Base-by-base conservation (phyloP, 2,329 filamentous ascomycete genomes). In the Hansfordia pulvinata region DNA sequence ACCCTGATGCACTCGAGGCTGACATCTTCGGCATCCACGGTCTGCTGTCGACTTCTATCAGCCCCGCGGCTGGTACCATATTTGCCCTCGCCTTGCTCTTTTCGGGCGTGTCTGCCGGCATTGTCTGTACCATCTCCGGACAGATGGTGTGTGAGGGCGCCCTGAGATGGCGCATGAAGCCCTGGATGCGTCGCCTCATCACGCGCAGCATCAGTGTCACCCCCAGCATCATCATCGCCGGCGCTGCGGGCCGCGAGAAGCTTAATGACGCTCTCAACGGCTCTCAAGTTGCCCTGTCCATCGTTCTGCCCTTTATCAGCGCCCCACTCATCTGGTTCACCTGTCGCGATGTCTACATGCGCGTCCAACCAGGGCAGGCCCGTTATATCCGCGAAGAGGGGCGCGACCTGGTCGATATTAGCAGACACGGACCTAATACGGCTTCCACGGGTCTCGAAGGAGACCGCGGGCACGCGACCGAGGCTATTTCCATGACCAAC, bases 111-210 rank as follows among this genome's bases (percentile, higher is more conserved):
- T 82, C 76, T 1, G 84, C 84, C 0, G 84, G 84, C 5, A 82
- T 93, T 19, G 77, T 92, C 3, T 92, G 84, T 54, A 93, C 85
- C 2, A 90, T 93, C 38, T 70, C 84, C 0, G 84, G 84, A 0
- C 84, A 93, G 49, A 90, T 93, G 75, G 77, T 93, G 13, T 76
- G 73, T 35, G 84, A 92, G 48, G 84, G 84, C 6, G 81, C 84
- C 33, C 50, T 93, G 23, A 70, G 72, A 24, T 85, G 82, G 79
- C 70, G 55, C 5, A 52, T 86, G 17, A 62, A 63, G 33, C 84
- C 84, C 0, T 93, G 84, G 84, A 42, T 86, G 8, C 75, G 84
- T 3, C 67, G 84, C 8, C 63, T 92, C 4, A 52, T 88, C 26
- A 92, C 84, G 0, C 69, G 84, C 15, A 70, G 66, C 26, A 81